Conservation (phyloP, 495 filamentous ascomycete species). For the Lasiosphaeria hispida region DNA sequence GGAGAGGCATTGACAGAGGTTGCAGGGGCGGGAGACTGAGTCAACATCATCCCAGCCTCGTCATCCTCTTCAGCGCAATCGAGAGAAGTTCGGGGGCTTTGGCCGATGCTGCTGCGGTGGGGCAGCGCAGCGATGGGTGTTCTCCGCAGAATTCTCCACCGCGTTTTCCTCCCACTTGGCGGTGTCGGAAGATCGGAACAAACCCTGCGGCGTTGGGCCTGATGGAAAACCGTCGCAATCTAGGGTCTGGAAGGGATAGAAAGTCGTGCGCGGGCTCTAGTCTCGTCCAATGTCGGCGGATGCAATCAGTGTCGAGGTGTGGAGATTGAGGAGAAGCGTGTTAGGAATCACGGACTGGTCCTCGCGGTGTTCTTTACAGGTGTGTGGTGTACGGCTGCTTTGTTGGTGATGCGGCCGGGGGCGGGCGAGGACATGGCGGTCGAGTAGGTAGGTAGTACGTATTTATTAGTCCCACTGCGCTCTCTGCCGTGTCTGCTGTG, state of each 20-base stretch:
- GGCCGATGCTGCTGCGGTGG: conserved; percentile 17
- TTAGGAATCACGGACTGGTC: too few species aligned
- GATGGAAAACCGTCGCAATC: too few species aligned
- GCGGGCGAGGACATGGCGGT: too few species aligned
- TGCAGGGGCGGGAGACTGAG: conserved; percentile 45
- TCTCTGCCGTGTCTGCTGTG: background rate
- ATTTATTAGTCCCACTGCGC: background rate
- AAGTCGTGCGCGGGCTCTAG: background rate
- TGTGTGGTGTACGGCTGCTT: too few species aligned
- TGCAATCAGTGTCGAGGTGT: background rate
- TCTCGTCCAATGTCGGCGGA: background rate
- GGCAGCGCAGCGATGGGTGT: conserved; percentile 9
- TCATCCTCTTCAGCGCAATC: conserved; percentile 26
- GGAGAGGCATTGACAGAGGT: conserved; percentile 47
- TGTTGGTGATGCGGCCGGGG: too few species aligned
- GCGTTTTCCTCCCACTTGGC: background rate
- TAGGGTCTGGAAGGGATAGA: background rate
- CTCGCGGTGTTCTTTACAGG: too few species aligned
- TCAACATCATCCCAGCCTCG: conserved; percentile 48
- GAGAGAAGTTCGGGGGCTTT: conserved; percentile 11
- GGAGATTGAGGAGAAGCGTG: background rate
- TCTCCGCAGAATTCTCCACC: conserved; percentile 15
- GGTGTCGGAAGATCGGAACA: background rate
- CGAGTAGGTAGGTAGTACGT: too few species aligned
- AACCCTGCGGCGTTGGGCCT: background rate